These are phyloP conservation scores for Malassezia yamatoensis DNA, from an alignment of 1,284 basidiomycete genomes.

Conservation along the genomic window DNA sequence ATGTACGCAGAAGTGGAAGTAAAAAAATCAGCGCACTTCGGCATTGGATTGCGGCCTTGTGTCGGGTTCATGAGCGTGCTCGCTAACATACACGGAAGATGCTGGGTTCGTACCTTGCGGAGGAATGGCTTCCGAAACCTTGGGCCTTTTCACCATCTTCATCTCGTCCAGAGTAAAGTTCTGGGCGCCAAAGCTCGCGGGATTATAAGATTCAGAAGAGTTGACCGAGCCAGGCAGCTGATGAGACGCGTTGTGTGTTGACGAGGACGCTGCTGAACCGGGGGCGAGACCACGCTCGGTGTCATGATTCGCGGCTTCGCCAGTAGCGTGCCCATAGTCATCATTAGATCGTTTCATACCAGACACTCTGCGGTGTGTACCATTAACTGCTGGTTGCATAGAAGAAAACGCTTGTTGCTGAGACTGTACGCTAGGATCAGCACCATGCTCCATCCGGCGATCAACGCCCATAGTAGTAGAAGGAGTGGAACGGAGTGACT, in stretches of 20 bases:
- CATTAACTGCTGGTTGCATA: neutral
- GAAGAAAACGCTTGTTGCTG: neutral
- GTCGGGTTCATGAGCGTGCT: neutral
- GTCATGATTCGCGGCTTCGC: neutral
- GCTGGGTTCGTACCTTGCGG: neutral
- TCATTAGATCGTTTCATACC: conserved; percentile 4
- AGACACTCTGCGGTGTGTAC: conserved; percentile 4
- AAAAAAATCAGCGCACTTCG: neutral
- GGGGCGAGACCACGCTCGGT: neutral
- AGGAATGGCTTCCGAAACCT: neutral
- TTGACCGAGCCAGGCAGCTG: no score
- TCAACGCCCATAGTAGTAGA: conserved; percentile 1
- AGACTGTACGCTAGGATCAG: neutral
- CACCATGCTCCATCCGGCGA: conserved; percentile 10
- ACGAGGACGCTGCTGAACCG: neutral
- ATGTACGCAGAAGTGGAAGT: neutral
- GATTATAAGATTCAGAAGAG: neutral
- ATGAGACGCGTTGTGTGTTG: neutral
- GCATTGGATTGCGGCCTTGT: neutral
- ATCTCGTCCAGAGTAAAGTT: conserved; percentile 5
- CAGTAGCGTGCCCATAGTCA: neutral
- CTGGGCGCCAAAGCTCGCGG: neutral
- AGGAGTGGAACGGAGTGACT: conserved; percentile 1
- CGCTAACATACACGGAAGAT: neutral
- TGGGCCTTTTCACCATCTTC: conserved; percentile 7